Evolutionary conservation across 371 early-diverging fungal species (phyloP).

Genomic region (Lichtheimia corymbifera): DNA sequence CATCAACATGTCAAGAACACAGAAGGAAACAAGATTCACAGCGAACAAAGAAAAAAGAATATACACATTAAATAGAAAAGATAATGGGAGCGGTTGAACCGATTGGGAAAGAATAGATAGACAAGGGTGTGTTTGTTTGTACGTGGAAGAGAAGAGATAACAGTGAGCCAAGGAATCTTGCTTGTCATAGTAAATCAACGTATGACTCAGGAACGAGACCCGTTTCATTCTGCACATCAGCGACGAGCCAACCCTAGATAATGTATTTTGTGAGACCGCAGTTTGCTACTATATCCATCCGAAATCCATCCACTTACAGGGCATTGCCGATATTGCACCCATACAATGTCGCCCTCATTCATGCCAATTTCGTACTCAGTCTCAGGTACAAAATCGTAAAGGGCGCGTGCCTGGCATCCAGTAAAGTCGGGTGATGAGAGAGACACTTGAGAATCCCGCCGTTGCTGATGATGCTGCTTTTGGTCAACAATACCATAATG

Average conservation of each 20-base stretch:
- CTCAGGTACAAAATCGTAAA: conserved; percentile 75
- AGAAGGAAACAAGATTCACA: no score
- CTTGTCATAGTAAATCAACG: conserved; percentile 47
- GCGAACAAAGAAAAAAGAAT: no score
- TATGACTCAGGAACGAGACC: conserved; percentile 77
- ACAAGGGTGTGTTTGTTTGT: no score
- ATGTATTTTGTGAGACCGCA: background rate
- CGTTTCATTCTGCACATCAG: conserved; percentile 53
- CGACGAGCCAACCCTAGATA: conserved; percentile 67
- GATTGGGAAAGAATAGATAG: no score
- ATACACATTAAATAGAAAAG: no score
- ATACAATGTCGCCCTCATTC: conserved; percentile 59
- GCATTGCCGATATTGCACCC: conserved; percentile 64
- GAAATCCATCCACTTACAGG: conserved; percentile 22
- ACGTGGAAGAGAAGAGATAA: no score
- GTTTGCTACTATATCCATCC: background rate
- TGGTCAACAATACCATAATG: conserved; percentile 51
- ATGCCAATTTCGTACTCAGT: conserved; percentile 65
- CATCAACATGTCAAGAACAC: no score
- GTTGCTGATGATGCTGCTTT: conserved; percentile 21
- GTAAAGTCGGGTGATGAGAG: conserved; percentile 29
- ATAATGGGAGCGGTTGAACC: no score
- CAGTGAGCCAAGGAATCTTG: no score
- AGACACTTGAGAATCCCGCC: conserved; percentile 23
- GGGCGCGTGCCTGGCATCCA: conserved; percentile 53